phyloP scores from a whole-genome alignment of 1,284 basidiomycete species.

The Austroboletus niveus region DNA sequence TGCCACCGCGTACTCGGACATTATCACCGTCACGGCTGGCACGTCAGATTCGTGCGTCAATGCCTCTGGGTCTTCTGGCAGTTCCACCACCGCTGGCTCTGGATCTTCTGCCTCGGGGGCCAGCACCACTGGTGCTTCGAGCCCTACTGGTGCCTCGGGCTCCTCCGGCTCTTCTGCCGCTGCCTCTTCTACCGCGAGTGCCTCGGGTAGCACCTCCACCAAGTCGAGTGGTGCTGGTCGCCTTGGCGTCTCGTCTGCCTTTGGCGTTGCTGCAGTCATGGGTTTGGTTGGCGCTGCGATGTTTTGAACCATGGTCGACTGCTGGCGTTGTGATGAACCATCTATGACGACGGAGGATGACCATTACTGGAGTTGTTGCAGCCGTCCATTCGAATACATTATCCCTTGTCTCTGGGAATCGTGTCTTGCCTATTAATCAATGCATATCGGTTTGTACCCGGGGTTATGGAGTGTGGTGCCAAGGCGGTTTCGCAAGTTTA shows the following conservation, averaged over 20 bases:
- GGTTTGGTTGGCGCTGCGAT: constrained; percentile 49
- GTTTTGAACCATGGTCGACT: constrained; percentile 33
- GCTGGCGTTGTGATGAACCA: constrained; percentile 12
- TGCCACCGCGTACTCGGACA: constrained; percentile 50
- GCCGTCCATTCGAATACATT: constrained; percentile 11
- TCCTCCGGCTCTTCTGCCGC: constrained; percentile 6
- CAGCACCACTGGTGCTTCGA: neutral
- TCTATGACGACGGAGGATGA: constrained; percentile 12
- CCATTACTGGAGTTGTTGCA: constrained; percentile 11
- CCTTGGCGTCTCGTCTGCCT: constrained; percentile 29
- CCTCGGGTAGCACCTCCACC: constrained; percentile 20
- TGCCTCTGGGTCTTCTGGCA: neutral
- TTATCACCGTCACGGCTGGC: constrained; percentile 49
- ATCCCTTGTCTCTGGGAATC: constrained; percentile 20
- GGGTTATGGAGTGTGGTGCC: too few relatives aligned
- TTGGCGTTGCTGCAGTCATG: constrained; percentile 45
- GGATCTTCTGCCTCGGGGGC: constrained; percentile 13
- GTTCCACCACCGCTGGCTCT: constrained; percentile 1
- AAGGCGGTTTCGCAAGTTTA: too few relatives aligned
- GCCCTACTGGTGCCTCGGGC: constrained; percentile 1
- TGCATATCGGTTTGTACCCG: constrained; percentile 23
- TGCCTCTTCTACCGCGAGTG: constrained; percentile 7
- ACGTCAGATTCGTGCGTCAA: constrained; percentile 34
- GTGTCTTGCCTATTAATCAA: constrained; percentile 6
- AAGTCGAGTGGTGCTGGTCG: constrained; percentile 30